Evolutionary conservation across 192 early-diverging fungal species (phyloP).

Genomic region (Coemansia pectinata): DNA sequence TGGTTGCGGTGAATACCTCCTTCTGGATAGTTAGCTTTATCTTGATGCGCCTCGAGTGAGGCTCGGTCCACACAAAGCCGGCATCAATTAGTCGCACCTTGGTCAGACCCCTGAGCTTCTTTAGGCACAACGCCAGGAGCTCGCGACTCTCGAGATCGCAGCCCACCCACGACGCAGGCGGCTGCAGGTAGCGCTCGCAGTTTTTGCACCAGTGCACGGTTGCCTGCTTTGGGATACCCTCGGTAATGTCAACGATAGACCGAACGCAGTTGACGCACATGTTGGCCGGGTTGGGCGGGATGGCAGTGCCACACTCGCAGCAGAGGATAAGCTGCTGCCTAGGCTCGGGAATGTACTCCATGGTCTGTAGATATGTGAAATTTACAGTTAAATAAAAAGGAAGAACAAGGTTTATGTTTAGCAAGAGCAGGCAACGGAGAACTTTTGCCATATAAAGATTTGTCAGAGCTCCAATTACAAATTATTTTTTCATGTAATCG

Average conservation of each 20-base stretch:
- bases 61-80: constrained; percentile 98
- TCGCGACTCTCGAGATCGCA: constrained; percentile 89
- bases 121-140: constrained; percentile 88
- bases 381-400: not conserved
- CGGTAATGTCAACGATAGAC: constrained; percentile 95
- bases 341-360: constrained; percentile 55
- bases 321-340: constrained; percentile 68
- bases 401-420: not conserved
- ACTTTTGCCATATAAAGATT: not conserved
- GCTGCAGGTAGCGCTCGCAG: constrained; percentile 97
- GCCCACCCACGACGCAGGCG: constrained; percentile 85
- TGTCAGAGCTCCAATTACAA: not conserved
- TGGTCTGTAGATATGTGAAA: constrained; percentile 9
- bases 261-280: constrained; percentile 99
- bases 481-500: not conserved
- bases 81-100: constrained; percentile 97
- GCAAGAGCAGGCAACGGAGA: not conserved
- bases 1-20: constrained; percentile 92
- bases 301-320: constrained; percentile 91
- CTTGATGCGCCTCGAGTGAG: constrained; percentile 88
- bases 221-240: constrained; percentile 97
- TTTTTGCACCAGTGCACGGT: constrained; percentile 95
- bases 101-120: constrained; percentile 84
- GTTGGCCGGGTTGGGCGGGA: constrained; percentile 96
- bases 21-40: constrained; percentile 99